phyloP scores from a whole-genome alignment of 1,139 yeast genomes.

The Yarrowia galli region DNA sequence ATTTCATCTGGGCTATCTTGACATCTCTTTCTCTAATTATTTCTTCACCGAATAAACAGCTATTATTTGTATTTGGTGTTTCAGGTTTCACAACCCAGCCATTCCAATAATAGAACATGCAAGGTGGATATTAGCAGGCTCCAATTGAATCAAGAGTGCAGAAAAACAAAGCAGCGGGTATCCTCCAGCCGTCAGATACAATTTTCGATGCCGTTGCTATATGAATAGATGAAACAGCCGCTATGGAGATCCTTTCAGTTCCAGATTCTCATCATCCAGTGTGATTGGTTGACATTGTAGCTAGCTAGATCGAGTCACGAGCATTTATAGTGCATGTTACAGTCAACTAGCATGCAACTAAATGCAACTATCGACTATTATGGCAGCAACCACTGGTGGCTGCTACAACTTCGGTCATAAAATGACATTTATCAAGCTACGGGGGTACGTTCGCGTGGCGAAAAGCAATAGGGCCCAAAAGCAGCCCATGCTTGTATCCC shows the following conservation, averaged over 20 bases:
- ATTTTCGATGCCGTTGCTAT: background rate
- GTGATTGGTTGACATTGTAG: background rate
- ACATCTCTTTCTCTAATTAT: background rate
- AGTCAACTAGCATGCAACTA: too few species aligned
- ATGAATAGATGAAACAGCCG: conserved; percentile 22
- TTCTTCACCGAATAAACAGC: background rate
- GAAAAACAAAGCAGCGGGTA: conserved; percentile 12
- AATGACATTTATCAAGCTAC: too few species aligned
- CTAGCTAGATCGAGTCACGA: too few species aligned
- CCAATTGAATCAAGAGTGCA: conserved; percentile 10
- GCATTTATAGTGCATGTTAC: too few species aligned
- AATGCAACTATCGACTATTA: too few species aligned
- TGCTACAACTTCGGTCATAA: too few species aligned
- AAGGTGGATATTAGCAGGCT: background rate
- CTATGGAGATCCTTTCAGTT: background rate
- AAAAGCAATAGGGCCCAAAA: too few species aligned
- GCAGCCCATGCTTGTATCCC: too few species aligned
- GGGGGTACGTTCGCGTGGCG: too few species aligned
- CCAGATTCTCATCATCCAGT: background rate
- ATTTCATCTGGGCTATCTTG: background rate
- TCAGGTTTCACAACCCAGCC: conserved; percentile 11
- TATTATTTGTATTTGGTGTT: background rate
- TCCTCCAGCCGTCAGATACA: conserved; percentile 8
- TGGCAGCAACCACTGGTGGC: too few species aligned
- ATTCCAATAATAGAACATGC: conserved; percentile 20